Percentiles rank a stretch among this genome's conserved stretches.
Conservation (phyloP, 371 early-diverging fungal genomes). For the Apophysomyces ossiformis region DNA sequence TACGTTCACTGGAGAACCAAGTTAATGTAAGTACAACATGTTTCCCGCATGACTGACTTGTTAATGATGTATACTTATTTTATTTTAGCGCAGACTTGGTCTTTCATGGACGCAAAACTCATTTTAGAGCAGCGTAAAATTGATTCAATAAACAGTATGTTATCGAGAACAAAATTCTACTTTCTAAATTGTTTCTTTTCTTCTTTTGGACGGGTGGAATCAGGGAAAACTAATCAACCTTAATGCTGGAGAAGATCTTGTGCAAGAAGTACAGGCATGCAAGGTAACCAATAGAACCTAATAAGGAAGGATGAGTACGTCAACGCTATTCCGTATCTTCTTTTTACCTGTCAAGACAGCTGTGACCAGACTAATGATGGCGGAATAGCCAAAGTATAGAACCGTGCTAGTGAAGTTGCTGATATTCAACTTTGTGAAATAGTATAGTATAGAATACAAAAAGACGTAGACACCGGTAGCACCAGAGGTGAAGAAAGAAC, state of each 20-base stretch:
- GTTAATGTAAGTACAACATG: no score
- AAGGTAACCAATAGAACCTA: constrained; percentile 79
- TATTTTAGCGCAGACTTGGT: no score
- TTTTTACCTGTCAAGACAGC: constrained; percentile 70
- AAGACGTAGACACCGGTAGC: constrained; percentile 87
- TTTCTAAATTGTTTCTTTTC: not conserved
- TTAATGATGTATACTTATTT: no score
- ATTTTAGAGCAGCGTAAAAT: no score
- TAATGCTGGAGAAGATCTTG: constrained; percentile 84
- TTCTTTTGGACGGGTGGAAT: not conserved
- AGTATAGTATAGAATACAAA: constrained; percentile 80
- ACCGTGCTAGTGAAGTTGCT: constrained; percentile 73
- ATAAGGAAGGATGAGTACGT: constrained; percentile 22
- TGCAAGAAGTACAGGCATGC: constrained; percentile 79
- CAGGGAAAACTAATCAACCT: constrained; percentile 64
- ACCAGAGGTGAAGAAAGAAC: constrained; percentile 86
- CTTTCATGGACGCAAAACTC: no score
- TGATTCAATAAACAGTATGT: not conserved
- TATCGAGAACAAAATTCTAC: not conserved
- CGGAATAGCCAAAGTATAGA: constrained; percentile 89
- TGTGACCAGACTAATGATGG: constrained; percentile 74
- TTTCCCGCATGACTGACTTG: no score
- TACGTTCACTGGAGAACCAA: no score
- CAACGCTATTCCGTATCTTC: not conserved
- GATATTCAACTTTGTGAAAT: constrained; percentile 70